Evolutionary conservation across 257 asterid genomes (phyloP).

Genomic region (Solanum infundibuliforme): DNA sequence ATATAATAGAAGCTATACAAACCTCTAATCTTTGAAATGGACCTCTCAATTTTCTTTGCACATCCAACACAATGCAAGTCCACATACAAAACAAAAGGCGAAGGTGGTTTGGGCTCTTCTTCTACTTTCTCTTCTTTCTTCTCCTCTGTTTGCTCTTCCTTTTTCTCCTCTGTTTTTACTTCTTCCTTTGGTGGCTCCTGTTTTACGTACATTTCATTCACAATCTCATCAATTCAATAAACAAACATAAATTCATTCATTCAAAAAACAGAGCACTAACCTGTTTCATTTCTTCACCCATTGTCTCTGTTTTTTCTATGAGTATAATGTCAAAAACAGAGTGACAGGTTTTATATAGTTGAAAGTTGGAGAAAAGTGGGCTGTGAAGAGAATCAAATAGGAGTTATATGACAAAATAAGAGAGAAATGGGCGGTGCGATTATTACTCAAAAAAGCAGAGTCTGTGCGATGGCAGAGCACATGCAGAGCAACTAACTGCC

Average conservation of each 20-base stretch:
- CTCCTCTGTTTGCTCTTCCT: constrained; percentile 19
- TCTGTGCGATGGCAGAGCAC: constrained; percentile 64
- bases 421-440: constrained; percentile 52
- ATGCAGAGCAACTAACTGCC: constrained; percentile 46
- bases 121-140: constrained; percentile 22
- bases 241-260: not conserved
- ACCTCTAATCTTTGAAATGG: constrained; percentile 72
- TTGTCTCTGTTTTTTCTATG: not conserved
- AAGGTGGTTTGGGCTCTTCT: constrained; percentile 44
- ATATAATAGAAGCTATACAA: not conserved
- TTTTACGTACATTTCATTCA: not conserved
- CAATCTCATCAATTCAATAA: not conserved
- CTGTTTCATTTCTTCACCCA: constrained; percentile 72
- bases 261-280: constrained; percentile 7
- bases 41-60: constrained; percentile 72
- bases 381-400: constrained; percentile 14
- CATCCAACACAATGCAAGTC: constrained; percentile 89
- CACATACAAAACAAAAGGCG: constrained; percentile 53
- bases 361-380: constrained; percentile 7
- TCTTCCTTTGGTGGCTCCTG: constrained; percentile 31
- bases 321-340: not conserved
- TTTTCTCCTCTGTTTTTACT: constrained; percentile 31
- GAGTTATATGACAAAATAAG: constrained; percentile 24
- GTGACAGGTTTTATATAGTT: not conserved
- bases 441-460: constrained; percentile 31